Evolutionary conservation across 2,329 filamentous ascomycete genomes (phyloP), one percentile per base, ranked within the genome.

Genomic region (Hyphodiscus sp.): DNA sequence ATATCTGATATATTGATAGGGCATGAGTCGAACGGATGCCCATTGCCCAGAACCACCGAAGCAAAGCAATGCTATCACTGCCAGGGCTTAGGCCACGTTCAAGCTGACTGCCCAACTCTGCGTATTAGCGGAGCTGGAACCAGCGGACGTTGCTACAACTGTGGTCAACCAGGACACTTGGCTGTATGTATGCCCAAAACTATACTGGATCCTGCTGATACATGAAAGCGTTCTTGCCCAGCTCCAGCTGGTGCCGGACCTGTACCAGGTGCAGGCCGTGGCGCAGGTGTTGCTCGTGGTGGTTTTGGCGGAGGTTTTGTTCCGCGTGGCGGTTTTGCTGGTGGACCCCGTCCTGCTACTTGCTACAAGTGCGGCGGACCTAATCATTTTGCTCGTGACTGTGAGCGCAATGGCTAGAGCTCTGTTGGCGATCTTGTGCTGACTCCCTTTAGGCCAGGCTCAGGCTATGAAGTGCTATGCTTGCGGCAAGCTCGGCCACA

Each of bases 41-140:
- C 94, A 66, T 86, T 92, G 69, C 94, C 94, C 68, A 87, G 94
- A 73, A 96, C 92, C 58, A 96, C 94, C 61, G 94, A 99, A 77
- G 91, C 91, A 50, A 99, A 99, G 85, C 94, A 99, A 80, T 99
- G 94, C 83, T 99, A 99, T 74, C 94, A 97, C 77, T 99, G 94
- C 81, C 94, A 97, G 79, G 94, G 94, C 55, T 83, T 97, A 58
- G 94, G 94, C 63, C 94, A 99, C 71, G 94, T 99, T 67, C 94
- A 99, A 79, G 94, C 94, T 64, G 94, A 99, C 74, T 99, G 94
- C 82, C 94, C 94, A 67, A 97, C 94, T 58, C 83, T 99, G 61
- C 90, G 94, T 65, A 75, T 99, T 71, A 95, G 85, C 73, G 91
- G 87, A 62, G 87, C 86, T 65, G 82, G 85, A 59, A 85, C 86